Evolutionary conservation across 176 grass and related monocot species (phyloP), one percentile per base, ranked within the genome.

Genomic region (Hordeum marinum): DNA sequence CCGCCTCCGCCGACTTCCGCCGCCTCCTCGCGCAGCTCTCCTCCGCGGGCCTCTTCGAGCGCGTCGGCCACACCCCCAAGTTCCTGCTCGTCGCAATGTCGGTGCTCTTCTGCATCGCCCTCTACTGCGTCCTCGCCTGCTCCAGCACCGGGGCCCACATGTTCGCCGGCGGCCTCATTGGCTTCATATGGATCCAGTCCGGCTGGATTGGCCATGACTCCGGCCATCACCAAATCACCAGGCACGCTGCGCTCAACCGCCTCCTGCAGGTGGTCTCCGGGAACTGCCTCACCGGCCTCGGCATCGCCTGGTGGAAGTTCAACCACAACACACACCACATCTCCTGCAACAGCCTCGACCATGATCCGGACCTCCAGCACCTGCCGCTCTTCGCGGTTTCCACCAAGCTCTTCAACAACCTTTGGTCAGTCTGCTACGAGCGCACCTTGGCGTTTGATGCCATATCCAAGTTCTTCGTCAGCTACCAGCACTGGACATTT

Each of bases 251-350:
- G 3, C 66, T 94, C 26, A 86, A 95, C 85, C 91, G 96, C 68
- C 24, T 93, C 23, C 24, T 85, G 1, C 96, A 98, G 84, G 37
- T 95, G 13, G 50, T 95, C 73, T 83, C 91, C 23, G 96, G 96
- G 0, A 98, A 98, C 80, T 98, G 96, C 81, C 88, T 98, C 83
- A 82, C 96, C 65, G 96, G 96, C 13, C 83, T 98, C 88, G 87
- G 91, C 83, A 98, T 98, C 37, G 96, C 87, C 5, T 98, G 96
- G 96, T 98, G 96, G 96, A 98, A 99, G 68, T 87, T 82, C 63
- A 99, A 94, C 88, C 96, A 99, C 84, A 99, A 99, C 82, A 91
- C 89, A 0, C 96, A 99, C 71, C 96, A 99, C 91, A 75, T 98
- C 43, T 86, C 93, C 43, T 98, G 96, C 87, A 98, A 98, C 69